A percentile compares a stretch with the other conserved stretches of the same genome.
These are phyloP conservation scores for Macrotyloma uniflorum DNA, from an alignment of 306 rosid species.

Conservation along the genomic window DNA sequence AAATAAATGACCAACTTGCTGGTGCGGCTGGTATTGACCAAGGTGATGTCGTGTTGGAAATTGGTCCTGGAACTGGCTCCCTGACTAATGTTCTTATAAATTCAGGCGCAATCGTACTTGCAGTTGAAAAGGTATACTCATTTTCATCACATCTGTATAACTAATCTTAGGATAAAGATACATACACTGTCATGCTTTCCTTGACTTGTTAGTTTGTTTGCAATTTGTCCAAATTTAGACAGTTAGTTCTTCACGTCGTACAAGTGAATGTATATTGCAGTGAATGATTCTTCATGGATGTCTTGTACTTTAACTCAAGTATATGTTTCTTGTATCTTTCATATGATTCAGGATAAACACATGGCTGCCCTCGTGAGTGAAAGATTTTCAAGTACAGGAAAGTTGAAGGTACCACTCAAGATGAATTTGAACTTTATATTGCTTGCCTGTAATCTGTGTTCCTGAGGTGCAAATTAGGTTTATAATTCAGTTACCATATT, in stretches of 20 bases:
- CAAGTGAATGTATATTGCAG: not conserved
- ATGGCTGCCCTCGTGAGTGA: constrained; percentile 85
- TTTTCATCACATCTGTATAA: constrained; percentile 24
- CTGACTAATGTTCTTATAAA: constrained; percentile 74
- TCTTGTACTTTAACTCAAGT: constrained; percentile 19
- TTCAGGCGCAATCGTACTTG: constrained; percentile 79
- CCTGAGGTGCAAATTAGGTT: not conserved
- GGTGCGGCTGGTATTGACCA: constrained; percentile 61
- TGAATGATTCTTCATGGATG: not conserved
- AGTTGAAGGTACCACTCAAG: constrained; percentile 62
- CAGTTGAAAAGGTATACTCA: constrained; percentile 76
- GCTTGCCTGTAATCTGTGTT: not conserved
- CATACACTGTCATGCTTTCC: constrained; percentile 6
- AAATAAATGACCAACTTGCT: constrained; percentile 73
- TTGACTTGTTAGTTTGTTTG: constrained; percentile 17
- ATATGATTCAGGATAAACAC: constrained; percentile 67
- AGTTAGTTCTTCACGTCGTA: not conserved
- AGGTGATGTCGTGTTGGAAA: constrained; percentile 82
- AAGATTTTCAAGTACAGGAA: constrained; percentile 69
- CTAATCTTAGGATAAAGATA: not conserved
- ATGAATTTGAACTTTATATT: constrained; percentile 20
- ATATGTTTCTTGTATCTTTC: constrained; percentile 30
- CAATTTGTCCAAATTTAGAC: constrained; percentile 7
- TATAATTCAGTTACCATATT: not conserved
- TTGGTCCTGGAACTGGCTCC: constrained; percentile 96